Conservation (phyloP, 768 basidiomycete species). For the Candolleomyces efflorescens region DNA sequence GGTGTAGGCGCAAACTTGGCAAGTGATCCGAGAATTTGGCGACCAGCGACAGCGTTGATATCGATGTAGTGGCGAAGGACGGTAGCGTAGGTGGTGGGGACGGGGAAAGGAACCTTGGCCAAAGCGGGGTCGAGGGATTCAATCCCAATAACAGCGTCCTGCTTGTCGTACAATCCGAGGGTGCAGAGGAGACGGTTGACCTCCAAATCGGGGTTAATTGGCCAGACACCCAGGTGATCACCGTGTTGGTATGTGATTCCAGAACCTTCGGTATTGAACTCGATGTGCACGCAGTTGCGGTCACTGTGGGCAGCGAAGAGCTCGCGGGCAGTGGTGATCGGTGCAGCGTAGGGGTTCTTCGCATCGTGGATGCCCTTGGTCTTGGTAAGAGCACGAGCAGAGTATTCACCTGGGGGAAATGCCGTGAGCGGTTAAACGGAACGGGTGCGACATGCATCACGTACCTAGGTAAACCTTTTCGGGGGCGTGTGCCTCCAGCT, state of each 20-base stretch:
- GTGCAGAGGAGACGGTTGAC: constrained; percentile 84
- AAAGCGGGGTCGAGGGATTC: constrained; percentile 97
- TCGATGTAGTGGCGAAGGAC: constrained; percentile 97
- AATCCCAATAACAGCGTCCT: constrained; percentile 81
- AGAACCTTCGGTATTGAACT: constrained; percentile 90
- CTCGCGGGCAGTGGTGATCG: constrained; percentile 72
- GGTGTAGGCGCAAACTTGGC: constrained; percentile 86
- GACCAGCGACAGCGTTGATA: constrained; percentile 90
- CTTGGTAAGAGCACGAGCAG: constrained; percentile 87
- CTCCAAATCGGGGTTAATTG: constrained; percentile 88
- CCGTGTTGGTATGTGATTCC: constrained; percentile 99
- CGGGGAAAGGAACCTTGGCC: constrained; percentile 98
- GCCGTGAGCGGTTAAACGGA: constrained; percentile 11
- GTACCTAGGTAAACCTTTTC: constrained; percentile 93
- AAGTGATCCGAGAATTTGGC: constrained; percentile 85
- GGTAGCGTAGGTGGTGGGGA: constrained; percentile 90
- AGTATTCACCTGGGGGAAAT: constrained; percentile 72
- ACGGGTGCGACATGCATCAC: constrained; percentile 17
- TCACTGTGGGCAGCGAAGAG: constrained; percentile 72
- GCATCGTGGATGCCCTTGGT: constrained; percentile 96
- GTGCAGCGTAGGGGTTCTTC: constrained; percentile 94
- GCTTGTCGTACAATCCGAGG: constrained; percentile 79
- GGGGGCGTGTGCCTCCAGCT: constrained; percentile 64
- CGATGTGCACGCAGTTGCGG: constrained; percentile 92
- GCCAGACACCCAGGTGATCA: constrained; percentile 98